Conservation (phyloP, 768 basidiomycete species). For the Suillus lakei region DNA sequence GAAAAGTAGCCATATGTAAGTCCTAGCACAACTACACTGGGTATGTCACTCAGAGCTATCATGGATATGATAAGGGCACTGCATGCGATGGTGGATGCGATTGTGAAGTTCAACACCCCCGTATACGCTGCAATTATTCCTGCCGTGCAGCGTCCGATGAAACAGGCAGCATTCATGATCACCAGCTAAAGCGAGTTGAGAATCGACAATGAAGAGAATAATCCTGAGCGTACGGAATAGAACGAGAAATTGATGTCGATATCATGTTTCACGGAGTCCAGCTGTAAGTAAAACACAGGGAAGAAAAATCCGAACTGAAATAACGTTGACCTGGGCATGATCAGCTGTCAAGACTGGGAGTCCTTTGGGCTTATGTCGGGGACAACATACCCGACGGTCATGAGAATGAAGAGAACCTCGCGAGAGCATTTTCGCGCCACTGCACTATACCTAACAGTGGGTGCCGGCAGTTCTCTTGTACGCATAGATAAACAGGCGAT, state of each 20-base stretch:
- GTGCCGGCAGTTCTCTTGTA: constrained; percentile 37
- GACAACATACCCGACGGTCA: background rate
- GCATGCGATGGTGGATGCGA: constrained; percentile 37
- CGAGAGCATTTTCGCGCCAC: constrained; percentile 2
- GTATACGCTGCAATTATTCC: constrained; percentile 41
- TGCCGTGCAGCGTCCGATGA: constrained; percentile 52
- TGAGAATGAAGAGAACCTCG: constrained; percentile 1
- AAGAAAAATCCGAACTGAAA: constrained; percentile 47
- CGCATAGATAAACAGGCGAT: constrained; percentile 44
- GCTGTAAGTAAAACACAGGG: constrained; percentile 57
- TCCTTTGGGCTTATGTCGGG: background rate
- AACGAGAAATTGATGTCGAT: constrained; percentile 50
- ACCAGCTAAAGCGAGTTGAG: constrained; percentile 38
- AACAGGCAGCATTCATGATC: constrained; percentile 52
- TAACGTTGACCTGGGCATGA: constrained; percentile 11
- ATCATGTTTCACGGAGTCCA: constrained; percentile 50
- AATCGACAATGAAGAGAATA: background rate
- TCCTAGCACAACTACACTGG: constrained; percentile 41
- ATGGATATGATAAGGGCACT: constrained; percentile 46
- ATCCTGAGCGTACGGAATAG: constrained; percentile 42
- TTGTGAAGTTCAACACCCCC: constrained; percentile 43
- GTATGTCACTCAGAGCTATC: constrained; percentile 38
- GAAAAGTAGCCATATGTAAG: constrained; percentile 50
- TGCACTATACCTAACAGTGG: background rate
- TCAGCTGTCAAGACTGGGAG: background rate